Evolutionary conservation across 495 filamentous ascomycete genomes (phyloP), one percentile per base, ranked within the genome.

Genomic region (Annulohypoxylon nitens): DNA sequence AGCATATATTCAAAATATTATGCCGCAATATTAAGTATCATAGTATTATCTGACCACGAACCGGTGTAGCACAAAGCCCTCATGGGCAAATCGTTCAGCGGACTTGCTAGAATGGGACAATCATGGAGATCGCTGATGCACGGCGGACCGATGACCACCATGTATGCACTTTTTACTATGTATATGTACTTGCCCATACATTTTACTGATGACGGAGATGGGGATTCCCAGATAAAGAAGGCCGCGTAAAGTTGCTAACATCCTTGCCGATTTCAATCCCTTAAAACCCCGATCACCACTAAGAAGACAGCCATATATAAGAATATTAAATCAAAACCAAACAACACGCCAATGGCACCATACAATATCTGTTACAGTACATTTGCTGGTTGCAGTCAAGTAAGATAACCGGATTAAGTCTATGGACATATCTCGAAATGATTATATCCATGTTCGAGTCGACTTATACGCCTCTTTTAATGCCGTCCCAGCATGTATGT

Each of bases 211-310:
- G 53, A 57, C 33, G 53, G 53, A 57, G 53, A 34, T 53, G 53
- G 61, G 48, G 18, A 58, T 61, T 54, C 45, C 65, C 60, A 45
- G 61, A 74, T 57, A 55, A 61, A 74, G 61, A 66, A 74, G 67
- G 67, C 71, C 71, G 62, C 66, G 71, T 66, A 62, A 54, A 63
- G 63, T 16, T 34, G 16, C 45, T 23, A 64, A 65, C 48, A 70
- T 23, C 71, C 71, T 59, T 74, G 62, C 62, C 41, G 25, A 51
- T 63, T 20, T 47, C 43, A 33, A 51, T 74, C 48, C 71, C 71
- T 74, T 6, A 66, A 70, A 74, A 53, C 61, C 65, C 71, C 71
- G 71, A 69, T 69, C 54, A 59, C 54, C 39, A 54, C 25, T 50
- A 12, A 55, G 16, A 54, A 54, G 25, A 36, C 10, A 25, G 25